Base-by-base conservation (phyloP, 1,284 basidiomycete species). In the Cutaneotrichosporon cavernicola region DNA sequence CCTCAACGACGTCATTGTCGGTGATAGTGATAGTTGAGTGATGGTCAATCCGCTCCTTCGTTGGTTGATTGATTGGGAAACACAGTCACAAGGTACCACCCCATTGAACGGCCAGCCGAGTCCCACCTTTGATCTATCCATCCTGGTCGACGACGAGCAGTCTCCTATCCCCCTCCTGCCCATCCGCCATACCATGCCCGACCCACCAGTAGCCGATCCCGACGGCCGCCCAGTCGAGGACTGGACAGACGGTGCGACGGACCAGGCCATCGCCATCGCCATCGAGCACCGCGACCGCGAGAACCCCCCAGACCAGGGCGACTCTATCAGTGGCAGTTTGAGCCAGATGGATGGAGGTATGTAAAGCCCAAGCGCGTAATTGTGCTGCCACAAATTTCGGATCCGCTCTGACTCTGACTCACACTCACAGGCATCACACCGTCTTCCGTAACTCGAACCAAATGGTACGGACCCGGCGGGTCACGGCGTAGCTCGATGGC, bases 391-490 rank as follows among this genome's bases (percentile, higher is more conserved):
- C 38, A 34, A 38, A 22, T n/a, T n/a, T 32, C 30, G 51, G 30
- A n/a, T 53, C 18, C 18, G 16, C 13, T 53, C 58, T 63, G 62
- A 63, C 13, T 53, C 58, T 63, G 62, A 63, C 63, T 16, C 21
- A 46, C 4, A 26, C 63, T 16, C 21, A 38, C 60, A 55, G 74
- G 73, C 18, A 76, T 77, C 50, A 67, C 68, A 30, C 76, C 77
- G 11, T 75, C 74, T 13, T 76, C 76, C 0, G 68, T 75, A 43
- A 79, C 77, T 4, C 67, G 74, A 26, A 74, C 65, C 4, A 72
- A 47, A 63, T 73, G 57, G 66, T 73, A 62, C 59, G 71, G 53
- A 26, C 73, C 50, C 55, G 75, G 65, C 2, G 64, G 65, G 10
- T 76, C 75, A 22, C 67, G 77, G 21, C 68, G 77, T 36, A 72